Percentiles rank a stretch among this genome's conserved stretches.
Evolutionary conservation across 768 basidiomycete species (phyloP).

Genomic region (Xerocomus potaroensis): DNA sequence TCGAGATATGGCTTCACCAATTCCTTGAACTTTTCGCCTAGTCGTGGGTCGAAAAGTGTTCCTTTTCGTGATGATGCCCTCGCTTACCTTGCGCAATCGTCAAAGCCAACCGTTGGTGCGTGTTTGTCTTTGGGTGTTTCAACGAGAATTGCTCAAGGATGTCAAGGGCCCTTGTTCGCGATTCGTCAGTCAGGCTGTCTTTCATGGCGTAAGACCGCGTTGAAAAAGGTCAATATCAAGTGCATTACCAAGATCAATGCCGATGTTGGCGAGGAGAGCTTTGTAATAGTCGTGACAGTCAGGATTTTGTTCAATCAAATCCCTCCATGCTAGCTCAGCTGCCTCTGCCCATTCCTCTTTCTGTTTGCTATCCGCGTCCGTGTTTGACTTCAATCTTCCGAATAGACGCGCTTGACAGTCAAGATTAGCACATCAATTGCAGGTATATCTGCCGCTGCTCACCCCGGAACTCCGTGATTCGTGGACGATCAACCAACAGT

Average conservation of each 20-base stretch:
- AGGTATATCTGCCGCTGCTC: conserved; percentile 3
- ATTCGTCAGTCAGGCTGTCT: conserved; percentile 46
- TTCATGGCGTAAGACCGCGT: conserved; percentile 13
- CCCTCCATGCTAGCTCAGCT: conserved; percentile 77
- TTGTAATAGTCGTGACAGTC: conserved; percentile 80
- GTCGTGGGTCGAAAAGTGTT: not conserved
- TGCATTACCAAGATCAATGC: conserved; percentile 58
- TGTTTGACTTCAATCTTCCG: conserved; percentile 42
- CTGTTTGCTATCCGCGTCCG: conserved; percentile 10
- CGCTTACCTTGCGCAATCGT: conserved; percentile 50
- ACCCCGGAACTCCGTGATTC: conserved; percentile 70
- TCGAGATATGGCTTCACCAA: conserved; percentile 65
- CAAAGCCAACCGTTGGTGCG: conserved; percentile 72
- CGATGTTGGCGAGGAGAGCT: conserved; percentile 64
- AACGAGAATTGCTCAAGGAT: conserved; percentile 56
- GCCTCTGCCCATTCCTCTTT: conserved; percentile 46
- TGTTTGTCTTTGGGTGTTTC: conserved; percentile 62
- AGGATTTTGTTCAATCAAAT: conserved; percentile 79
- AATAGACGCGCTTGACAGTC: conserved; percentile 66
- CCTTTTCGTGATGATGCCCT: not conserved
- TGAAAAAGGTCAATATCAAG: not conserved
- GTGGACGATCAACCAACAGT: conserved; percentile 65
- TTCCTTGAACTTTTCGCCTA: conserved; percentile 65
- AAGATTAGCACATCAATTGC: conserved; percentile 2
- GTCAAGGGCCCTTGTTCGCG: conserved; percentile 48